These are phyloP conservation scores for Lineolata rhizophorae DNA, from an alignment of 495 filamentous ascomycete species.

Conservation along the genomic window DNA sequence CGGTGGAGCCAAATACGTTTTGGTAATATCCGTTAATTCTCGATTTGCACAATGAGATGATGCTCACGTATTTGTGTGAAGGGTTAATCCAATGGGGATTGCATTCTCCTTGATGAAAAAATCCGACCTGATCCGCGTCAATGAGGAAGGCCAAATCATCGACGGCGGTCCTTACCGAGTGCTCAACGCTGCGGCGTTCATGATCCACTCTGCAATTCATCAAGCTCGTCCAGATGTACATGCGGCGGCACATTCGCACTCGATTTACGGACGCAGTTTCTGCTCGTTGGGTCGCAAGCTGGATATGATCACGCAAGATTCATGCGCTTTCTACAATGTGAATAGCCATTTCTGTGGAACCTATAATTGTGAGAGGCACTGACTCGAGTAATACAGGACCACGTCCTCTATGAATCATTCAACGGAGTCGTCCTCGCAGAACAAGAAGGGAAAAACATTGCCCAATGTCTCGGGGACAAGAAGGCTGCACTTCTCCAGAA, in stretches of 20 bases:
- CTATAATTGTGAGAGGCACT: neutral
- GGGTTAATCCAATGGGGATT: constrained; percentile 63
- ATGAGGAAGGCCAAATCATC: constrained; percentile 40
- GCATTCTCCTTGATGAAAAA: constrained; percentile 47
- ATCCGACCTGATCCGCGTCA: constrained; percentile 50
- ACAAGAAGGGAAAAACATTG: constrained; percentile 49
- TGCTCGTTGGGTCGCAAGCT: constrained; percentile 40
- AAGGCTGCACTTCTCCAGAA: constrained; percentile 56
- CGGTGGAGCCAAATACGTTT: constrained; percentile 43
- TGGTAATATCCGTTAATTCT: no score
- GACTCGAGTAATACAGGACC: constrained; percentile 23
- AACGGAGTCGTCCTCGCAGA: constrained; percentile 51
- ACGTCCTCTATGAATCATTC: constrained; percentile 41
- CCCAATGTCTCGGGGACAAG: constrained; percentile 34
- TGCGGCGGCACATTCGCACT: constrained; percentile 54
- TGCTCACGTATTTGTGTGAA: no score
- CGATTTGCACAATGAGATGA: no score
- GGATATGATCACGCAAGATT: constrained; percentile 36
- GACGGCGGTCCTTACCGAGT: constrained; percentile 38
- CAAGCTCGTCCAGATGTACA: constrained; percentile 45
- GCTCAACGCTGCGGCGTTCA: constrained; percentile 39
- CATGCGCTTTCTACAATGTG: constrained; percentile 22
- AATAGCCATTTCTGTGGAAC: neutral
- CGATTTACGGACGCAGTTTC: constrained; percentile 47
- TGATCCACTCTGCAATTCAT: constrained; percentile 31